A percentile compares a stretch with the other conserved stretches of the same genome.
Conservation (phyloP, 306 rosid genomes). For the Malus sylvestris region DNA sequence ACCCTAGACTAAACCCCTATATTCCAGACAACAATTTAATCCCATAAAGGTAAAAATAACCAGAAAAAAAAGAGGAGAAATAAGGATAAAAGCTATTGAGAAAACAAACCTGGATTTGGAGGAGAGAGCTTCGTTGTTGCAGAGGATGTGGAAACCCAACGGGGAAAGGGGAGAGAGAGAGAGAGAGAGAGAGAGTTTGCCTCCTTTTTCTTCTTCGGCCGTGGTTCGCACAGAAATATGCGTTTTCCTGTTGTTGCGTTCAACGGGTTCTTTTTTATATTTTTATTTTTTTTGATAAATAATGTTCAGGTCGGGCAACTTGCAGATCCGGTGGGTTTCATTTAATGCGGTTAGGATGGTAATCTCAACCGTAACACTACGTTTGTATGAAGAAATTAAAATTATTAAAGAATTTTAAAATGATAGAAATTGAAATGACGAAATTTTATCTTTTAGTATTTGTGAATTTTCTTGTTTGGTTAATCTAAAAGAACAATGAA, state of each 20-base stretch:
- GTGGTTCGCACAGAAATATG: neutral
- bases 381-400: too few relatives aligned
- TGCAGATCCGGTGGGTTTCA: neutral
- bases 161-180: neutral
- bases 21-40: neutral
- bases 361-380: too few relatives aligned
- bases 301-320: neutral
- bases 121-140: neutral
- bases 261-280: neutral
- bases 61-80: neutral
- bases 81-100: neutral
- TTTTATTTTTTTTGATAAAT: neutral
- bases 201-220: neutral
- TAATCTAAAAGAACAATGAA: too few relatives aligned
- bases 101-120: neutral
- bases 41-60: neutral
- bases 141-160: neutral
- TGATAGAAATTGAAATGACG: too few relatives aligned
- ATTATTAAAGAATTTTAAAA: too few relatives aligned
- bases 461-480: too few relatives aligned
- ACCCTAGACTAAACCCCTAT: neutral
- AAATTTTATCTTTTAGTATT: too few relatives aligned
- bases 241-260: neutral
- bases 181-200: neutral
- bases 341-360: neutral